A percentile compares a stretch with the other conserved stretches of the same genome.
Conservation (phyloP, 495 filamentous ascomycete species). For the Neurospora discreta region DNA sequence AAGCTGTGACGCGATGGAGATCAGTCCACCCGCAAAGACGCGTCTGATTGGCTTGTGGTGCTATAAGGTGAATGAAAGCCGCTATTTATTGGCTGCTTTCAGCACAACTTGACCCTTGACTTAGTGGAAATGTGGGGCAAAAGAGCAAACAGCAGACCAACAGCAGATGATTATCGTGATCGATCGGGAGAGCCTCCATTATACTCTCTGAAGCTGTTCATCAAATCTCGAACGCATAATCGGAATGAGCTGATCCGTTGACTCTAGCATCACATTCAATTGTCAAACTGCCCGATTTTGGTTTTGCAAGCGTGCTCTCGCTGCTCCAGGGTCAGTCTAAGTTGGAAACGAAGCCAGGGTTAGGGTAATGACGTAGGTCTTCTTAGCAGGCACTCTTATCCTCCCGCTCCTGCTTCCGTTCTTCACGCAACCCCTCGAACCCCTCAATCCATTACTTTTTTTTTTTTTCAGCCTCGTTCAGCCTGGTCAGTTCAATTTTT, state of each 20-base stretch:
- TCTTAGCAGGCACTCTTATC: neutral
- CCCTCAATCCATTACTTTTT: neutral
- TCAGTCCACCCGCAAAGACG: slow-evolving; percentile 10
- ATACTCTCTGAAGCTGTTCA: neutral
- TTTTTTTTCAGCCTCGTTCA: neutral
- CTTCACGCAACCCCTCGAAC: neutral
- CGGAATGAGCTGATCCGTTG: neutral
- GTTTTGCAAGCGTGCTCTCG: neutral
- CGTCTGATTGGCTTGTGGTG: slow-evolving; percentile 19
- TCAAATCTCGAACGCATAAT: neutral
- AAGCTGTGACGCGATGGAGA: slow-evolving; percentile 19
- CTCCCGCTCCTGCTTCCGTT: neutral
- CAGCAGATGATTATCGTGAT: neutral
- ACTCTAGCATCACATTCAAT: neutral
- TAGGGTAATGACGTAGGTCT: slow-evolving; percentile 13
- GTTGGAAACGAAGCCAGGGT: neutral
- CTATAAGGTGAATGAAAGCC: neutral
- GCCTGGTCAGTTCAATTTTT: neutral
- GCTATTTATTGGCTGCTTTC: neutral
- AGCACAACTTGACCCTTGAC: neutral
- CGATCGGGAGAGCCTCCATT: neutral
- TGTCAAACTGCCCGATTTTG: neutral
- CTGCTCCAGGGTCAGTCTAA: neutral
- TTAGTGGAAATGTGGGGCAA: neutral
- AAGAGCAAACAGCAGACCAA: neutral